Base-by-base conservation (phyloP, 371 early-diverging fungal species). In the Fennellomyces sp. region DNA sequence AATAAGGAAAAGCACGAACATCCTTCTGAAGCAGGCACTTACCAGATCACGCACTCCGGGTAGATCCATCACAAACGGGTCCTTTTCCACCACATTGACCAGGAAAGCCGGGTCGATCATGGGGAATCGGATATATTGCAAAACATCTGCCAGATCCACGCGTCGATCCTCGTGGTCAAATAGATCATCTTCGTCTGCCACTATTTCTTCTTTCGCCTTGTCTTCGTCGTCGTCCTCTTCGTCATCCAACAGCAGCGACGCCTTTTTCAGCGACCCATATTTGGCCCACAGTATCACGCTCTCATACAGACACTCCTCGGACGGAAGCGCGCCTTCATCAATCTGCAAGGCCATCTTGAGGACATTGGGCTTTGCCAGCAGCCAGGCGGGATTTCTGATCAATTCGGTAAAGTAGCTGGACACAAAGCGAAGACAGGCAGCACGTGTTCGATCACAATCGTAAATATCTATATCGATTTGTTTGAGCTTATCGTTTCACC, bases 61-160 rank as follows among this genome's bases (percentile, higher is more conserved):
- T 50, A 76, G 61, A 10, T 68, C 69, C 85, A 85, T 82, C 1
- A 84, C 69, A 27, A 68, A 72, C 0, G 69, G 41, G 55, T 84
- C 73, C 28, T 65, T 70, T 48, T 83, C 85, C 3, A 85, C 80
- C 10, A 67, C 71, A 35, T 75, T 76, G 10, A 76, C 70, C 53
- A 85, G 42, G 63, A 72, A 85, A 27, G 67, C 60, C 21, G 80
- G 75, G 47, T 69, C 61, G 73, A 85, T 85, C 61, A 85, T 62
- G 0, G 86, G 86, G 41, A 85, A 85, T 23, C 84, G 65, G 31
- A 85, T 74, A 41, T 75, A 77, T 23, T 76, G 80, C 5, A 85
- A 58, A 27, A 85, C 65, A 2, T 33, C 55, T 13, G 60, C 63
- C 19, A 69, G 27, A 31, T 65, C 58, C 25, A 25, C 26, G 2